Conservation (phyloP, 73 alveolate genomes). For the Paramecium bursaria region DNA sequence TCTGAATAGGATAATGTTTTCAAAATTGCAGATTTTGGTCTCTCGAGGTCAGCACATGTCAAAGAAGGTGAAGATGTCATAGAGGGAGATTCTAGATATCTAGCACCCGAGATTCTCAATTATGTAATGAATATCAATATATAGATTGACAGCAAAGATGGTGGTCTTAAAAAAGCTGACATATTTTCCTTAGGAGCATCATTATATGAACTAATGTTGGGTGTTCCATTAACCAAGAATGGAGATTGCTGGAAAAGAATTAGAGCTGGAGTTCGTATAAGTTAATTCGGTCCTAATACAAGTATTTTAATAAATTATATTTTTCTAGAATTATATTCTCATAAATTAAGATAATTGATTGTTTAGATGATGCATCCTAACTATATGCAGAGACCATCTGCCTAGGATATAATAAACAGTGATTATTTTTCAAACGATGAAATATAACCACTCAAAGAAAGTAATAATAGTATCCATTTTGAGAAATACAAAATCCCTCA, state of each 20-base stretch:
- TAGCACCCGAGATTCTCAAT: conserved; percentile 83
- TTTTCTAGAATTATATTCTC: conserved; percentile 5
- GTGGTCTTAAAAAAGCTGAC: conserved; percentile 70
- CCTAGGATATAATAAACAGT: neutral
- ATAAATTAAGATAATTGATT: neutral
- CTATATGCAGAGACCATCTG: conserved; percentile 10
- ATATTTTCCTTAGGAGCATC: conserved; percentile 73
- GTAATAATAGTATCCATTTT: too few relatives aligned
- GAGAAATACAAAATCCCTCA: too few relatives aligned
- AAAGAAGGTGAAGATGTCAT: conserved; percentile 76
- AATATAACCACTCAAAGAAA: too few relatives aligned
- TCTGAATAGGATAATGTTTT: conserved; percentile 74
- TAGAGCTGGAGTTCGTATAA: conserved; percentile 46
- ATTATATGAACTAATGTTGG: conserved; percentile 65
- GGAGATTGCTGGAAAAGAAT: conserved; percentile 67
- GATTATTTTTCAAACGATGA: too few relatives aligned
- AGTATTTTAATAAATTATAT: neutral
- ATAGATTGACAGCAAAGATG: neutral
- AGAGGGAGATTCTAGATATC: conserved; percentile 87
- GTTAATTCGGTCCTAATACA: conserved; percentile 31
- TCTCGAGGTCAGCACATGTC: conserved; percentile 75
- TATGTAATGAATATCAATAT: conserved; percentile 40
- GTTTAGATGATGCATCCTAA: conserved; percentile 54
- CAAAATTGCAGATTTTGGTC: conserved; percentile 96
- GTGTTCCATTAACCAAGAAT: conserved; percentile 56